Base-by-base conservation (phyloP, 345 rosid genomes). In the Eucalyptus decipiens region DNA sequence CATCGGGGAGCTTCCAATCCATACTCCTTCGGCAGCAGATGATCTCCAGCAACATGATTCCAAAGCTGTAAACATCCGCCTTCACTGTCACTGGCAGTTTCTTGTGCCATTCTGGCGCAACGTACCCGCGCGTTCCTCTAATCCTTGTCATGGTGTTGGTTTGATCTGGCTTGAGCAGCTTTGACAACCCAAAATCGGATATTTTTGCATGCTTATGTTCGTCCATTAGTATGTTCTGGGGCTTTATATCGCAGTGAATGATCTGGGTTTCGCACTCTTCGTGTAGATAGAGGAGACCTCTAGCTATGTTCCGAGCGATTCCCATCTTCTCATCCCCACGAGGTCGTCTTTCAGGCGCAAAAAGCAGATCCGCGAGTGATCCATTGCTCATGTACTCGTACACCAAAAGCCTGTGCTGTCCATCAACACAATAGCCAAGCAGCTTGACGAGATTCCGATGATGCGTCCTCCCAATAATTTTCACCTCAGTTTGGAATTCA, bases 201-300 rank as follows among this genome's bases (percentile, higher is more conserved):
- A 92, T 87, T 89, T 87, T 90, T 5, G 91, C 90, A 34, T 49
- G 24, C 86, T 19, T 69, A 18, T 34, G 24, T 2, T 90, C 86
- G 47, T 91, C 91, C 51, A 93, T 89, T 40, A 90, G 86, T 49
- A 89, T 89, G 89, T 90, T 87, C 48, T 86, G 90, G 40, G 93
- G 91, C 50, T 92, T 91, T 69, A 92, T 89, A 48, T 91, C 90
- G 10, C 93, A 91, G 56, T 90, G 92, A 65, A 91, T 89, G 89
- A 93, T 93, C 54, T 87, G 91, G 6, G 90, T 47, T 45, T 91
- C 87, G 15, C 92, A 91, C 69, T 90, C 91, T 54, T 91, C 92
- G 4, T 90, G 91, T 3, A 88, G 86, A 83, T 87, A 90, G 10
- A 72, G 52, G 19, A 92, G 76, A 9, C 93, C 93, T 50, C 89